Evolutionary conservation across 2,329 filamentous ascomycete genomes (phyloP).

Genomic region (Domatiomyces catenatus): DNA sequence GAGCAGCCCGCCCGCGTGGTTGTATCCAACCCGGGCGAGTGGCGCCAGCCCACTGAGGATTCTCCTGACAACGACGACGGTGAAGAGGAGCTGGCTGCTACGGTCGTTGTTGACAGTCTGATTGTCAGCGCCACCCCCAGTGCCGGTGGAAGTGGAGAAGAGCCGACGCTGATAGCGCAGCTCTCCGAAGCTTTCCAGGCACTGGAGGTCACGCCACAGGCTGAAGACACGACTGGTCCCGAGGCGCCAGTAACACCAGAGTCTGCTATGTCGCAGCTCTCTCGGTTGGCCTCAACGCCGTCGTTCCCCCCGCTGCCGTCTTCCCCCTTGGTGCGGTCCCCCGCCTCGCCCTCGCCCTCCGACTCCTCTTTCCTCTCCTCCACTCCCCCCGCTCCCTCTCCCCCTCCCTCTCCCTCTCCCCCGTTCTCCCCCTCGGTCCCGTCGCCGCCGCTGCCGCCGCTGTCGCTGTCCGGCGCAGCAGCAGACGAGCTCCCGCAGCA

Average conservation of each 20-base stretch:
- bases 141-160: background rate
- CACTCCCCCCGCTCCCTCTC: no score
- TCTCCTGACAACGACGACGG: background rate
- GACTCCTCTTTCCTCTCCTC: no score
- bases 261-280: background rate
- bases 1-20: background rate
- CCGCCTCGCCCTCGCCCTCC: no score
- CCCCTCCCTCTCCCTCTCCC: no score
- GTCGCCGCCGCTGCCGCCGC: background rate
- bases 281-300: background rate
- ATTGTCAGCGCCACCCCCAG: background rate
- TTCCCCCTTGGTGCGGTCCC: background rate
- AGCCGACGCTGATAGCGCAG: background rate
- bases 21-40: background rate
- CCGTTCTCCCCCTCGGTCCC: no score
- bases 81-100: background rate
- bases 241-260: background rate
- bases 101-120: background rate
- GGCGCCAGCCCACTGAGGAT: background rate
- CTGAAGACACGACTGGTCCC: background rate
- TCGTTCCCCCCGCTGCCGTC: background rate
- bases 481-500: background rate
- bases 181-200: background rate
- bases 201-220: background rate
- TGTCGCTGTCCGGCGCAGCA: background rate